Base-by-base conservation (phyloP, 1,284 basidiomycete genomes). In the Leucoagaricus sp. region DNA sequence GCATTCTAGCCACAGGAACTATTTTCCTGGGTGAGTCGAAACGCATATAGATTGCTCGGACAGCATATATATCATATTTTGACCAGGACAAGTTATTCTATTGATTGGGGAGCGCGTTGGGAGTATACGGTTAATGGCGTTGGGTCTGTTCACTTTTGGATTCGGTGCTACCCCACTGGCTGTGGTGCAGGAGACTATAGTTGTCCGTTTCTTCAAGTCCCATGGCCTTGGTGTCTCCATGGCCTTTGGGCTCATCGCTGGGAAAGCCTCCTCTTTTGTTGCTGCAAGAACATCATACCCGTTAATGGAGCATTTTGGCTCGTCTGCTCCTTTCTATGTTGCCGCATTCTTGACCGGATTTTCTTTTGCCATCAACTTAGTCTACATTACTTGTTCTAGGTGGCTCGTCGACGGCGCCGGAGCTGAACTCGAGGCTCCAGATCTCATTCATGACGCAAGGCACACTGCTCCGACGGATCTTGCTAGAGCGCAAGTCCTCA, bases 91-190 rank as follows among this genome's bases (percentile, higher is more conserved):
- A 67, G 65, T 75, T 21, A 69, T 87, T 9, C 77, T 91, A 15
- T 78, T 91, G 4, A 57, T 84, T 5, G 87, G 87, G 13, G 85
- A 89, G 63, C 76, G 82, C 10, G 77, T 74, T 55, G 74, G 77
- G 34, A 81, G 77, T 64, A 76, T 90, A 21, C 79, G 81, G 12
- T 57, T 85, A 31, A 91, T 91, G 88, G 77, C 82, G 1, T 66
- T 87, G 26, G 89, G 88, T 1, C 76, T 91, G 64, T 91, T 91
- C 63, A 71, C 91, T 42, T 91, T 90, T 63, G 91, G 91, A n/a
- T 75, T 92, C 13, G 91, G 89, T 3, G 77, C 89, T 51, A 87
- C 85, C 62, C 91, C 91, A 0, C 75, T 93, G 9, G 84, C 89
- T 3, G 89, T 90, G 6, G 82, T 87, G 4, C 88, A 89, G 70